Percentiles rank a stretch among this genome's conserved stretches.
Evolutionary conservation across 2,329 filamentous ascomycete genomes (phyloP).

Genomic region (Hypoxylon rubiginosum): DNA sequence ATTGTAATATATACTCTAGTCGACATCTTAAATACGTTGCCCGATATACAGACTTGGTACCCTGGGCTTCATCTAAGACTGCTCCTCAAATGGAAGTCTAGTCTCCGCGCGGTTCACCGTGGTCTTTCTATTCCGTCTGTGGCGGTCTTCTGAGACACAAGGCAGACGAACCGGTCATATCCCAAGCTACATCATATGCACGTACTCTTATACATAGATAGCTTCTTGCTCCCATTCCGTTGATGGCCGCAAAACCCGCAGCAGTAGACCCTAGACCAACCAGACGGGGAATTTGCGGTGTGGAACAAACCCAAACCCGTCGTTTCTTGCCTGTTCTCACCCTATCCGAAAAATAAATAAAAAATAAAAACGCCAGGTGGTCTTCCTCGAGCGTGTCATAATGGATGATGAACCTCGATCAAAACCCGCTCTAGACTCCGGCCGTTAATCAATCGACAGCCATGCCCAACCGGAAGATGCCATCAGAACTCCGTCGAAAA

Average conservation of each 20-base stretch:
- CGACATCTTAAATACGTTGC: slow-evolving; percentile 31
- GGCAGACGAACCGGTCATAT: slow-evolving; percentile 1
- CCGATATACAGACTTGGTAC: slow-evolving; percentile 24
- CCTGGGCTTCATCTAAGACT: neutral
- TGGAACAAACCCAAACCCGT: slow-evolving; percentile 20
- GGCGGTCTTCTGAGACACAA: slow-evolving; percentile 1
- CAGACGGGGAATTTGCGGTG: slow-evolving; percentile 6
- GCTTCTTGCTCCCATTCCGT: neutral
- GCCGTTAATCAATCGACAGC: slow-evolving; percentile 33
- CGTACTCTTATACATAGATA: slow-evolving; percentile 12
- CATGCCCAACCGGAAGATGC: slow-evolving; percentile 29
- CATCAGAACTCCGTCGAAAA: slow-evolving; percentile 30
- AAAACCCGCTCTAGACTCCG: slow-evolving; percentile 47
- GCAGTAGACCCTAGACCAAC: slow-evolving; percentile 14
- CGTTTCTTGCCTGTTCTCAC: slow-evolving; percentile 12
- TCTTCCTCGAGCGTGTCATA: slow-evolving; percentile 48
- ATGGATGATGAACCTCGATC: slow-evolving; percentile 37
- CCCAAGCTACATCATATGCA: slow-evolving; percentile 11
- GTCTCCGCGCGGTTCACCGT: slow-evolving; percentile 23
- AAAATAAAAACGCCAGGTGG: slow-evolving; percentile 34
- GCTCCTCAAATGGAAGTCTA: slow-evolving; percentile 2
- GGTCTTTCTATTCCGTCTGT: slow-evolving; percentile 35
- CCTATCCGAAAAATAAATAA: slow-evolving; percentile 23
- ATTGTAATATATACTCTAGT: slow-evolving; percentile 26
- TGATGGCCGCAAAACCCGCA: neutral